These are phyloP conservation scores for Trichoderma guizhouense DNA, from an alignment of 2,329 filamentous ascomycete genomes.

Conservation along the genomic window DNA sequence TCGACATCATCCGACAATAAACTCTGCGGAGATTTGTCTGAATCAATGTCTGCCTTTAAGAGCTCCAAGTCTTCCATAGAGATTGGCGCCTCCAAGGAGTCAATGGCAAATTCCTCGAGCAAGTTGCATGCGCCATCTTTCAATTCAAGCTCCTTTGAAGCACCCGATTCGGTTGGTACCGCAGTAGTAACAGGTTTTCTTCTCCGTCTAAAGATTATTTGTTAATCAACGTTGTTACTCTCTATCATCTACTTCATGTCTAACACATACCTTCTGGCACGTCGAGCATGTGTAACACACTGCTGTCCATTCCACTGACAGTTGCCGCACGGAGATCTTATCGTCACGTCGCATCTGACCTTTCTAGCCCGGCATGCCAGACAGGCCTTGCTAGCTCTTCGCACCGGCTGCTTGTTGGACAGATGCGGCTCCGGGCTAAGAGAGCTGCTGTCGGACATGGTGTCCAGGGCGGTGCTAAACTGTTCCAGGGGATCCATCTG, in stretches of 20 bases:
- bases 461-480: background rate
- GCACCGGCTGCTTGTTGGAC: constrained; percentile 9
- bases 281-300: constrained; percentile 13
- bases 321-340: constrained; percentile 11
- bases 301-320: constrained; percentile 13
- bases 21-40: background rate
- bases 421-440: constrained; percentile 7
- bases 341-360: constrained; percentile 10
- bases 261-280: background rate
- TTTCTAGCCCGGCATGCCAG: constrained; percentile 10
- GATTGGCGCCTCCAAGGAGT: background rate
- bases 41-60: background rate
- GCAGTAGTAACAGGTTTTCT: background rate
- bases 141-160: background rate
- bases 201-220: background rate
- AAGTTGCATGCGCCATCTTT: background rate
- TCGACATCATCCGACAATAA: background rate
- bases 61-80: constrained; percentile 7
- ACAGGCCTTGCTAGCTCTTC: constrained; percentile 12
- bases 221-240: background rate
- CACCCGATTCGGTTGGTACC: background rate
- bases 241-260: background rate
- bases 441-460: constrained; percentile 1
- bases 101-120: background rate
- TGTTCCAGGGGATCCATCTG: constrained; percentile 8